Evolutionary conservation across 805 yeast genomes (phyloP).

Genomic region (Yarrowia sp.): DNA sequence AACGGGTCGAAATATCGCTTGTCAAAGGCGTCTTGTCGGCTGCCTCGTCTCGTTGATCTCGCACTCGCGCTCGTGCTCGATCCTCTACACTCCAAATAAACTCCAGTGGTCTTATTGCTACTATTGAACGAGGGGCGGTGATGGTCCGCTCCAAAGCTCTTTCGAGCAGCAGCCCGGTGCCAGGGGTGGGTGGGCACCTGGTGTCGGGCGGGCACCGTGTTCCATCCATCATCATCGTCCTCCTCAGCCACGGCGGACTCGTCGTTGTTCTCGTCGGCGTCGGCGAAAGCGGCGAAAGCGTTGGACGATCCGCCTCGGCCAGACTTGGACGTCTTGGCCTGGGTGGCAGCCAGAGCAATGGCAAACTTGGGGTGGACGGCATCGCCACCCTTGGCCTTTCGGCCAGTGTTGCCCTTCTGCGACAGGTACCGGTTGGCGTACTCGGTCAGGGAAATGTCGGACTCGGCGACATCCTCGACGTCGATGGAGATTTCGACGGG

Average conservation of each 20-base stretch:
- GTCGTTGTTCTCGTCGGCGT: slow-evolving; percentile 21
- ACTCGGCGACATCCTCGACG: slow-evolving; percentile 28
- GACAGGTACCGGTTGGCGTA: slow-evolving; percentile 28
- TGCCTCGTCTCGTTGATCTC: no score
- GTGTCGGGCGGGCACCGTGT: slow-evolving; percentile 33
- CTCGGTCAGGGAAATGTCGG: slow-evolving; percentile 28
- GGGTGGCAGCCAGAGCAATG: slow-evolving; percentile 28
- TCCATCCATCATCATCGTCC: slow-evolving; percentile 34
- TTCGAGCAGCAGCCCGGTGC: slow-evolving; percentile 26
- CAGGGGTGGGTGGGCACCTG: slow-evolving; percentile 25
- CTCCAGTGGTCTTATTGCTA: slow-evolving; percentile 28
- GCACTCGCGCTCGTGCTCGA: no score
- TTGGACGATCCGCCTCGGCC: slow-evolving; percentile 15
- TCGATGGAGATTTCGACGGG: slow-evolving; percentile 25
- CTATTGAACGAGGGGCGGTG: slow-evolving; percentile 27
- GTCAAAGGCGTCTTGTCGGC: no score
- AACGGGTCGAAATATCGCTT: background rate
- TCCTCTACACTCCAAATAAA: background rate
- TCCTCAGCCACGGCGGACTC: slow-evolving; percentile 27
- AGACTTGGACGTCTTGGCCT: slow-evolving; percentile 25
- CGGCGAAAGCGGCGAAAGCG: slow-evolving; percentile 27
- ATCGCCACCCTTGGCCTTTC: slow-evolving; percentile 14
- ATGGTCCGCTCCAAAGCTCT: slow-evolving; percentile 22
- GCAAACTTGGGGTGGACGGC: slow-evolving; percentile 30
- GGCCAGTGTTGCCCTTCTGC: slow-evolving; percentile 13